Evolutionary conservation across 495 filamentous ascomycete species (phyloP).

Genomic region (Penicillium angulare): DNA sequence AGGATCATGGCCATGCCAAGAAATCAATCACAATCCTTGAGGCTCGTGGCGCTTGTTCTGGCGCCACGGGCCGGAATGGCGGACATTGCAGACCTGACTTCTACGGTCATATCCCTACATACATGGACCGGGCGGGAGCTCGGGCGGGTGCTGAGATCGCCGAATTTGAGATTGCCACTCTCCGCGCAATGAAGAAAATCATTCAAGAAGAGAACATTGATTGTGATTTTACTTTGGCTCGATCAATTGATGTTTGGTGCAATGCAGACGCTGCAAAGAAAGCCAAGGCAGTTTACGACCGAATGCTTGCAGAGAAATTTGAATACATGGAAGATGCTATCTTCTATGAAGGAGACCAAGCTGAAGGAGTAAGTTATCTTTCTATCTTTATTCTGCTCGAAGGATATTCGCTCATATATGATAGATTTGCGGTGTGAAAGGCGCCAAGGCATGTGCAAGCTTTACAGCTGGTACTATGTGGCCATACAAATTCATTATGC

Average conservation of each 20-base stretch:
- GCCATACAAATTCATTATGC: conserved; percentile 62
- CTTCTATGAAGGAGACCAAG: conserved; percentile 26
- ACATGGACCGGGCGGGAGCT: conserved; percentile 21
- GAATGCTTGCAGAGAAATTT: conserved; percentile 18
- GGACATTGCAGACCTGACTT: conserved; percentile 35
- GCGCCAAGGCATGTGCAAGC: conserved; percentile 29
- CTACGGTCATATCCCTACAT: conserved; percentile 33
- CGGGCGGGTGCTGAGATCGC: conserved; percentile 23
- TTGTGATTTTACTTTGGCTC: conserved; percentile 37
- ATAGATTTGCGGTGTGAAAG: conserved; percentile 32
- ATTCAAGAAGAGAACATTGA: conserved; percentile 38
- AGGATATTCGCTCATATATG: not conserved
- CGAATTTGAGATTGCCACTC: conserved; percentile 31
- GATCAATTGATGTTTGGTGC: conserved; percentile 38
- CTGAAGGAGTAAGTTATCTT: conserved; percentile 25
- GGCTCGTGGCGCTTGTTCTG: conserved; percentile 37
- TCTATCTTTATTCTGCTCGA: not conserved
- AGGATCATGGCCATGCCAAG: conserved; percentile 9
- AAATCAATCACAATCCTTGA: conserved; percentile 34
- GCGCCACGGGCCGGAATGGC: conserved; percentile 41
- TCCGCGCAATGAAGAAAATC: conserved; percentile 28
- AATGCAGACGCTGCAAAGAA: conserved; percentile 28
- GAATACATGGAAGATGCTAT: conserved; percentile 32
- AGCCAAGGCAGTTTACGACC: conserved; percentile 29
- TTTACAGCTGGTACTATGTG: conserved; percentile 59